Conservation (phyloP, 208 protist genomes). For the Naegleria lovaniensis region DNA sequence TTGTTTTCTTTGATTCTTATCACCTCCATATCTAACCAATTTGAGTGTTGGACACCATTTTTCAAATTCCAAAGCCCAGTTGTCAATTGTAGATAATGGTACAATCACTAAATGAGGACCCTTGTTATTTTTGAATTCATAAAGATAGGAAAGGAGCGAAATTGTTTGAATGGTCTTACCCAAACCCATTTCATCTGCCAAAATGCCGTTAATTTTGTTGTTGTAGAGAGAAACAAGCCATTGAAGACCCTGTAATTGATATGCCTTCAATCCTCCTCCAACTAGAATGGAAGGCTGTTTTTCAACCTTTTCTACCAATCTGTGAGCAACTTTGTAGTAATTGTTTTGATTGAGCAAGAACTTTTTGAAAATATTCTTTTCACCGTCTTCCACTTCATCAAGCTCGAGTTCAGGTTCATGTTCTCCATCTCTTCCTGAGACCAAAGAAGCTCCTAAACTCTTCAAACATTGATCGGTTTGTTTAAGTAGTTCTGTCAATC, state of each 20-base stretch:
- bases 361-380: not conserved
- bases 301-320: conserved; percentile 1
- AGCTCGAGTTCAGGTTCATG: not conserved
- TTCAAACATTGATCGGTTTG: not conserved
- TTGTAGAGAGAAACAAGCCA: conserved; percentile 42
- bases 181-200: conserved; percentile 55
- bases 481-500: not conserved
- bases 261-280: conserved; percentile 29
- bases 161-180: conserved; percentile 94
- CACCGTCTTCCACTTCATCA: not conserved
- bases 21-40: not conserved
- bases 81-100: conserved; percentile 85
- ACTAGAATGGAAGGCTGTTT: conserved; percentile 18
- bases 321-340: conserved; percentile 33
- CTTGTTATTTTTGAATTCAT: conserved; percentile 45
- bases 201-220: conserved; percentile 38
- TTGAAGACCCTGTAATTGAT: conserved; percentile 33
- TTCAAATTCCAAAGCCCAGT: conserved; percentile 58
- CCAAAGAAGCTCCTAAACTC: not conserved
- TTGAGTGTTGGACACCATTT: conserved; percentile 2
- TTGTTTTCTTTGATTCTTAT: not conserved
- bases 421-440: not conserved
- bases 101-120: conserved; percentile 92
- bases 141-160: conserved; percentile 72
- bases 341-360: not conserved